Evolutionary conservation across 1,284 basidiomycete species (phyloP), one percentile per base, ranked within the genome.

Genomic region (Pseudozyma thailandica): DNA sequence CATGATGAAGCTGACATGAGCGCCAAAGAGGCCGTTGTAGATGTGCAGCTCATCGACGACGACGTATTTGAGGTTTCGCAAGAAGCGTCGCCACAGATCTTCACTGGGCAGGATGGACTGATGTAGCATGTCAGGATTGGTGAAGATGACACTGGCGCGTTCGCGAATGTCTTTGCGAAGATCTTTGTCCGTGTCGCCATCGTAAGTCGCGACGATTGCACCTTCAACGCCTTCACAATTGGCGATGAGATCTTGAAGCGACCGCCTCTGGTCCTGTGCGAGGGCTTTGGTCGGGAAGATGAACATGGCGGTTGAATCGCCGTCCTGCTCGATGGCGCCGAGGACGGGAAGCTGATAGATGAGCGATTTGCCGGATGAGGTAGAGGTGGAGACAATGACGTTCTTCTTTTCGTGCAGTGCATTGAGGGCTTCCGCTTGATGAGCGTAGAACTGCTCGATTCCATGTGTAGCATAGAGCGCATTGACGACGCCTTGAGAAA

Each of bases 251-350:
- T 74, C 71, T 43, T 73, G 66, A 10, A 82, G 56, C 16, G 81
- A 80, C 3, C 76, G 59, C 66, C 87, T 88, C 82, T 95, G 93
- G 80, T 95, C 93, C 83, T 95, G 93, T 1, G 93, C 93, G 27
- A 95, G 85, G 9, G 93, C 93, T 90, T 95, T 95, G 1, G 93
- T 95, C 1, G 93, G 93, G 76, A 94, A 95, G 45, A 95, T 88
- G 78, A 93, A 92, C 48, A 95, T 87, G 1, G 92, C 92, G 0
- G 90, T 94, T 2, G 90, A 82, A 15, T 84, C 77, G 4, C 81
- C 80, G 78, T 92, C 87, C 20, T 87, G 84, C 82, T 92, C 89
- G 44, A 95, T 84, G 56, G 88, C 88, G 42, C 84, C 86, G 45
- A 94, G 83, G 9, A 92, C 83, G 1, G 93, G 93, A 13, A 93